Evolutionary conservation across 2,329 filamentous ascomycete species (phyloP).

Genomic region (Colletotrichum spinosum): DNA sequence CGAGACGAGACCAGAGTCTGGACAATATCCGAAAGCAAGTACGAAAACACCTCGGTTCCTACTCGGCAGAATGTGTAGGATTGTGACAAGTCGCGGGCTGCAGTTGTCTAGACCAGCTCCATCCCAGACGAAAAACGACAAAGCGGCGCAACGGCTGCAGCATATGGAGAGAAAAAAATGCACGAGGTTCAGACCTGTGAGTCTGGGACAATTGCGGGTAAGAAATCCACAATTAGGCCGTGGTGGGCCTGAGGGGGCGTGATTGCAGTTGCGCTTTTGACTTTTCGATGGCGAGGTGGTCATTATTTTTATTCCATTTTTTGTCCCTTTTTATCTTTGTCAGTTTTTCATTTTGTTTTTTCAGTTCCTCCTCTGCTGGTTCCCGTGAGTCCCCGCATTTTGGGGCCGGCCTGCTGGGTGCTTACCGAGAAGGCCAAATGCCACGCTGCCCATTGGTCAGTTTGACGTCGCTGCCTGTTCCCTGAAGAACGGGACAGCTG

Average conservation of each 20-base stretch:
- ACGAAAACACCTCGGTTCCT: conserved; percentile 32
- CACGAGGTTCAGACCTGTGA: not conserved
- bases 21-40: conserved; percentile 6
- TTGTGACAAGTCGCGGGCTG: conserved; percentile 5
- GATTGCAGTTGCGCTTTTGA: not conserved
- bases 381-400: conserved; percentile 18
- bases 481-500: not conserved
- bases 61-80: conserved; percentile 7
- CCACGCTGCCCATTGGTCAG: not conserved
- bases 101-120: conserved; percentile 10
- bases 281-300: too few species aligned
- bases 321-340: not conserved
- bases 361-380: too few species aligned
- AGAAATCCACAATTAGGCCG: conserved; percentile 22
- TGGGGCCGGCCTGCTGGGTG: not conserved
- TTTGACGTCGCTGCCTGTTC: not conserved
- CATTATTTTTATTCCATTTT: not conserved
- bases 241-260: conserved; percentile 6
- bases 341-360: not conserved
- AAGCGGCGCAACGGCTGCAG: conserved; percentile 1
- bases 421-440: conserved; percentile 1
- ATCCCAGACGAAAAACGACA: conserved; percentile 6
- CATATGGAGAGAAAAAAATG: not conserved
- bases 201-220: conserved; percentile 7
- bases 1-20: not conserved